These are phyloP conservation scores for Arachnomyces sp. DNA, from an alignment of 2,329 filamentous ascomycete genomes.

Conservation along the genomic window DNA sequence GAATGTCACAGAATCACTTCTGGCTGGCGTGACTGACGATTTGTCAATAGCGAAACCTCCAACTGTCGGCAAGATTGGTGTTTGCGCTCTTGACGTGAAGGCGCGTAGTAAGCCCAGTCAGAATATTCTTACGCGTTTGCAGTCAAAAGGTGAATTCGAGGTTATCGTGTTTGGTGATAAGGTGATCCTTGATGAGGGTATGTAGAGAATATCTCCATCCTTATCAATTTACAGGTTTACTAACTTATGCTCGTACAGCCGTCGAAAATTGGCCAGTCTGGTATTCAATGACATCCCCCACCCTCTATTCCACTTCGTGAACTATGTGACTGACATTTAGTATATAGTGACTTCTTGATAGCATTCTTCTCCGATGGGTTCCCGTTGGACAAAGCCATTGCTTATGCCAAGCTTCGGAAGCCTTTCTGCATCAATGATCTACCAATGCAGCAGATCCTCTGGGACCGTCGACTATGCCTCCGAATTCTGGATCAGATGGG, in stretches of 20 bases:
- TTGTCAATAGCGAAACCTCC: conserved; percentile 16
- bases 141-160: conserved; percentile 86
- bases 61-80: conserved; percentile 64
- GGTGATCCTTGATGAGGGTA: conserved; percentile 87
- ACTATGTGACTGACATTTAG: conserved; percentile 4
- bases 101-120: conserved; percentile 93
- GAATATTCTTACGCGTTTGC: conserved; percentile 88
- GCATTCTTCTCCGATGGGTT: conserved; percentile 99
- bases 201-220: neutral
- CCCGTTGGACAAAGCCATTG: conserved; percentile 91
- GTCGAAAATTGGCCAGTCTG: conserved; percentile 95
- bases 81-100: conserved; percentile 92
- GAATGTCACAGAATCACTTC: neutral
- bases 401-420: conserved; percentile 84
- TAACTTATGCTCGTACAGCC: conserved; percentile 38
- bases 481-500: conserved; percentile 79
- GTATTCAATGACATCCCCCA: conserved; percentile 33
- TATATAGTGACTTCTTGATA: conserved; percentile 71
- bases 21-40: too few species aligned
- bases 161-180: conserved; percentile 98
- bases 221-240: neutral
- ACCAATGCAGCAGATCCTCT: conserved; percentile 92
- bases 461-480: conserved; percentile 88
- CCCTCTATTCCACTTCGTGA: neutral
- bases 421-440: conserved; percentile 97